These are phyloP conservation scores for Blastomyces silverae DNA, from an alignment of 2,329 filamentous ascomycete species.

Conservation along the genomic window DNA sequence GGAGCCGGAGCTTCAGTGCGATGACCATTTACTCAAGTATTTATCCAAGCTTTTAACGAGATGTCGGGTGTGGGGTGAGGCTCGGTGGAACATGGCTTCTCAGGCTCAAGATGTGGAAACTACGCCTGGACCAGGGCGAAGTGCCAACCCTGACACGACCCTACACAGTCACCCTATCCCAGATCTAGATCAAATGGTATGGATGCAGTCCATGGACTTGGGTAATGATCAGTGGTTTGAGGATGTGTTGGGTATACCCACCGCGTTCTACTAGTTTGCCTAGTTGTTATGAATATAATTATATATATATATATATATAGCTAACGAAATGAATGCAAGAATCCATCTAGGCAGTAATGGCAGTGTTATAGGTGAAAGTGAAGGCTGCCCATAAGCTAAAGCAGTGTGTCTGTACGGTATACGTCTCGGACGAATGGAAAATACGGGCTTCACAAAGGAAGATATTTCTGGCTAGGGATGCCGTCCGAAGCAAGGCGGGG, in stretches of 20 bases:
- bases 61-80: slow-evolving; percentile 24
- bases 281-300: background rate
- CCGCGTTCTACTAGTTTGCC: slow-evolving; percentile 12
- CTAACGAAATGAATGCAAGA: background rate
- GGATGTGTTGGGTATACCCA: slow-evolving; percentile 22
- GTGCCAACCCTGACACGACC: slow-evolving; percentile 9
- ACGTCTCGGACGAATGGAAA: background rate
- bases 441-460: background rate
- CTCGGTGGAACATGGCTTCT: slow-evolving; percentile 20
- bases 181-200: slow-evolving; percentile 27
- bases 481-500: background rate
- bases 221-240: slow-evolving; percentile 24
- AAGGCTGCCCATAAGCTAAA: background rate
- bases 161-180: slow-evolving; percentile 19
- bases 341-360: background rate
- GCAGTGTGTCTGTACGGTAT: background rate
- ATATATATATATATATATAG: background rate
- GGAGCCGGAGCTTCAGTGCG: slow-evolving; percentile 28
- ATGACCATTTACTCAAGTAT: slow-evolving; percentile 27
- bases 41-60: slow-evolving; percentile 26
- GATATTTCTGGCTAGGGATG: background rate
- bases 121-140: background rate
- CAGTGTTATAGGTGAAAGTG: background rate
- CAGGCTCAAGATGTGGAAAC: slow-evolving; percentile 11
- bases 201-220: slow-evolving; percentile 30